Evolutionary conservation across 2,329 filamentous ascomycete species (phyloP), one percentile per base, ranked within the genome.

Genomic region (Diaporthe ampelina): DNA sequence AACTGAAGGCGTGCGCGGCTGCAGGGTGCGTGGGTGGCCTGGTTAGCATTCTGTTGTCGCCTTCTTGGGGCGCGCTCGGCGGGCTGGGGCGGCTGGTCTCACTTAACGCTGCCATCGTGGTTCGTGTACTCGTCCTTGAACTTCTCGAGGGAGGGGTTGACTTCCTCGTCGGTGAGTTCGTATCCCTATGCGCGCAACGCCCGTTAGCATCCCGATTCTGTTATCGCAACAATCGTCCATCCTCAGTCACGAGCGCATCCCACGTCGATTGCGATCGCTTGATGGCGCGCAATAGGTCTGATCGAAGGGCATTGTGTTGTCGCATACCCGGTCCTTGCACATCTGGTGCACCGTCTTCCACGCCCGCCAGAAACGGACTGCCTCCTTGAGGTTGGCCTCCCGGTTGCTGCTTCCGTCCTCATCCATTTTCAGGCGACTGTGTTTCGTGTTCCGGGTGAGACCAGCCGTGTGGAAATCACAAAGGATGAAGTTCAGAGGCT

Each of bases 281-380:
- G 17, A 52, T 77, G 76, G 72, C 59, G 73, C 58, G 73, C 32
- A 63, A 17, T 13, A 35, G 50, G 37, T 19, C 26, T 26, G 74
- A 78, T 76, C 48, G 37, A 4, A 78, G 76, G 57, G 43, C 7
- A 61, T 5, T 24, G 29, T 8, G 48, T 68, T 69, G 57, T 48
- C 57, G 80, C 93, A 80, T 90, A 98, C 95, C 83, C 96, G 88
- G 84, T 98, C 97, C 76, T 90, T 88, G 79, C 97, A 93, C 96
- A 99, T 97, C 88, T 99, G 94, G 84, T 97, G 95, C 65, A 95
- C 92, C 11, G 97, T 99, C 84, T 92, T 92, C 91, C 94, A 97
- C 79, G 95, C 95, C 84, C 96, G 94, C 96, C 97, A 99, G 79
- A 98, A 91, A 82, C 94, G 92, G 80, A 89, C 86, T 65, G 88